Percentiles rank a stretch among this genome's conserved stretches.
These are phyloP conservation scores for Lavandula angustifolia DNA, from an alignment of 257 asterid genomes.

Conservation along the genomic window DNA sequence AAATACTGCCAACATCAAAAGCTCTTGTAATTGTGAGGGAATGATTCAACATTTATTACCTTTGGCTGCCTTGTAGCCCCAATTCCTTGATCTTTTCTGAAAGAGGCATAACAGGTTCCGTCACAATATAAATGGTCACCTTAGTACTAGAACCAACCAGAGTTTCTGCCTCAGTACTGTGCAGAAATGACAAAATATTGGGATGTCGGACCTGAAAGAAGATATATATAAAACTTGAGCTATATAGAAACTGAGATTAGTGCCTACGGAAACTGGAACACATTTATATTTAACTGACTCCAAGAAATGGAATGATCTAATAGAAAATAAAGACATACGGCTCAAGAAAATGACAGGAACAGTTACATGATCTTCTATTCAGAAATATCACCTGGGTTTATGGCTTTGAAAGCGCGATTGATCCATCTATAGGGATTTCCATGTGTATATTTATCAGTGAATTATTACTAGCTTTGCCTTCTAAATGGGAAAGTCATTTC, in stretches of 20 bases:
- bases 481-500: conserved; percentile 20
- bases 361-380: conserved; percentile 9
- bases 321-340: conserved; percentile 16
- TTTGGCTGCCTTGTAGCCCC: conserved; percentile 85
- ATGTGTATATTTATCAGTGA: conserved; percentile 7
- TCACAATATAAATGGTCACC: conserved; percentile 86
- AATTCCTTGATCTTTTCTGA: conserved; percentile 92
- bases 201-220: conserved; percentile 96
- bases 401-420: neutral
- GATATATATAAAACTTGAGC: conserved; percentile 34
- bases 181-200: conserved; percentile 88
- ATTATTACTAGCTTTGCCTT: conserved; percentile 23
- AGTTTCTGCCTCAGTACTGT: conserved; percentile 91
- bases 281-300: conserved; percentile 6
- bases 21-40: conserved; percentile 25
- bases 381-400: conserved; percentile 1
- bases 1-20: conserved; percentile 23
- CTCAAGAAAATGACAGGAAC: conserved; percentile 20
- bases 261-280: conserved; percentile 20
- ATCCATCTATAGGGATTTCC: conserved; percentile 2
- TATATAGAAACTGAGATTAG: conserved; percentile 19
- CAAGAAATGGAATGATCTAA: conserved; percentile 7
- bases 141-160: conserved; percentile 76
- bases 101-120: conserved; percentile 97
- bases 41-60: conserved; percentile 43